Base-by-base conservation (phyloP, 164 flowering plant genomes). In the Santalum album region DNA sequence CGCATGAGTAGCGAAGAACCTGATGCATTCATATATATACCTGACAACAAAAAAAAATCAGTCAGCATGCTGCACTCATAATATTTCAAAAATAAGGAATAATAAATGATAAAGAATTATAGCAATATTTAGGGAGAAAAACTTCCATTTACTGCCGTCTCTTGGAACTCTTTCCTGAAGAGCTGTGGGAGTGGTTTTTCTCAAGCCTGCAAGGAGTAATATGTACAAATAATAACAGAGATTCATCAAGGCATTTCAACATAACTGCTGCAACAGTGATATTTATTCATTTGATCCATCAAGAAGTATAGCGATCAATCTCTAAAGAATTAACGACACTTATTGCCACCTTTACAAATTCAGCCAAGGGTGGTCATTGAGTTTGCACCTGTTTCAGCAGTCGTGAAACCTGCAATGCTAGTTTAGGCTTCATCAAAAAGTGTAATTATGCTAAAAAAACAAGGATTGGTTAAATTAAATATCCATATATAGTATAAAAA, bases 131-230 rank as follows among this genome's bases (percentile, higher is more conserved):
- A n/a, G n/a, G n/a, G n/a, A n/a, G n/a, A n/a, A n/a, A n/a, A n/a
- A n/a, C n/a, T n/a, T n/a, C n/a, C n/a, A n/a, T n/a, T 29, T n/a
- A 42, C 45, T 42, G 45, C 45, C 45, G n/a, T 42, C 45, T 19
- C 20, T 42, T 42, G 45, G 45, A 9, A 2, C 5, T 5, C 45
- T 42, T 42, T 3, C 20, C 9, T 42, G 45, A 42, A 12, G 40
- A 36, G 20, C 45, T 42, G 45, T 6, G 6, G 45, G 19, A 42
- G 45, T 42, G 6, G 45, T 16, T 20, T n/a, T 42, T 42, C 20
- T 42, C 20, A 42, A 42, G 45, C 45, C 45, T 42, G 45, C 6
- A 42, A 42, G 34, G 34, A 29, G 34, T 29, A 29, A 29, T 29
- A 3, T 9, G 15, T 7, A 14, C 16, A 7, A 38, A 42, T 42